Evolutionary conservation across 164 flowering plant genomes (phyloP).

Genomic region (Aristolochia contorta): DNA sequence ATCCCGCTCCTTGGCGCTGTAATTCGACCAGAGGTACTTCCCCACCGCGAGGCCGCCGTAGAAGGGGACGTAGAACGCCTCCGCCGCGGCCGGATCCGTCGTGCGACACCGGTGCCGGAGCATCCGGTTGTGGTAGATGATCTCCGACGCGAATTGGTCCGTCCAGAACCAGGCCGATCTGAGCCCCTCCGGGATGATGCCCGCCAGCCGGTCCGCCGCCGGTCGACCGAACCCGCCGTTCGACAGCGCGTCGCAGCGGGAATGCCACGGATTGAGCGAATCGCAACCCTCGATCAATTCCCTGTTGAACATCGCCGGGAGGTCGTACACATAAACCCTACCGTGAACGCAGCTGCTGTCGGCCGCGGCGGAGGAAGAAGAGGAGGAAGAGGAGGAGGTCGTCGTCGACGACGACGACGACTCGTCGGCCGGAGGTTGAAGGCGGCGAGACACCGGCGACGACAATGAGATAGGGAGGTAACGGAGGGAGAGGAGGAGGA

Average conservation of each 20-base stretch:
- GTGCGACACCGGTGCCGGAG: conserved; percentile 62
- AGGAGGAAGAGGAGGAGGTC: neutral
- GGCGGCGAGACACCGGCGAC: conserved; percentile 7
- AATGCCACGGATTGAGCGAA: conserved; percentile 56
- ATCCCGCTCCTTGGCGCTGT: conserved; percentile 42
- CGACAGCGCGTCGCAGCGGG: conserved; percentile 50
- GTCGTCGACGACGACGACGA: neutral
- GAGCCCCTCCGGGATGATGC: conserved; percentile 39
- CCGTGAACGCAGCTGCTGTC: conserved; percentile 46
- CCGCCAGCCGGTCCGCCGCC: conserved; percentile 24
- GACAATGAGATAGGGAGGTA: conserved; percentile 12
- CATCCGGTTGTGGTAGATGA: conserved; percentile 68
- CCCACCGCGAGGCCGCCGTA: conserved; percentile 84
- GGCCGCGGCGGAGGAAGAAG: neutral
- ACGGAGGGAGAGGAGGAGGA: conserved; percentile 12
- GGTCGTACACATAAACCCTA: conserved; percentile 60
- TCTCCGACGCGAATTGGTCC: conserved; percentile 71
- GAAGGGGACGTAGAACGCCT: conserved; percentile 81
- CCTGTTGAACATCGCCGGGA: conserved; percentile 50
- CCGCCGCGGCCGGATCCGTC: conserved; percentile 45
- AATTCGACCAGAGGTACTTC: conserved; percentile 51
- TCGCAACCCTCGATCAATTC: conserved; percentile 46
- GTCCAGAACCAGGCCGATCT: conserved; percentile 57
- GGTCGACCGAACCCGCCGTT: conserved; percentile 74
- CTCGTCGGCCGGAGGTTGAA: conserved; percentile 7